Conservation (phyloP, 352 stramenopile species). For the Pythium pyrilobum region DNA sequence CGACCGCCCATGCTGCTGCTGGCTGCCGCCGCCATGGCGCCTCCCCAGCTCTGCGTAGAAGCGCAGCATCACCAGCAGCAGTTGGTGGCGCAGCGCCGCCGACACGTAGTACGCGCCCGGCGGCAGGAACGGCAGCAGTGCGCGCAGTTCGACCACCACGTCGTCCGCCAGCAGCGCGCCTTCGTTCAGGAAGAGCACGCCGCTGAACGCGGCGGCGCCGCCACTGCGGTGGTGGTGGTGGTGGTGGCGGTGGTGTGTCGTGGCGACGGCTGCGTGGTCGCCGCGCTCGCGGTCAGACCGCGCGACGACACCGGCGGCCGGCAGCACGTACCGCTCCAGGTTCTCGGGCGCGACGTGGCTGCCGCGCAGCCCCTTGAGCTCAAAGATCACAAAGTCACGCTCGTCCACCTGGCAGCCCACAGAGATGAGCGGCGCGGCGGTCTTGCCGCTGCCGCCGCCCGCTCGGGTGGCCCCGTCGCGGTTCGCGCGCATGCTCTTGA, state of each 20-base stretch:
- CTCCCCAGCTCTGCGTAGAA: slow-evolving; percentile 40
- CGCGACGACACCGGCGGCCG: too few species aligned
- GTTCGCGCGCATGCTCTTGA: slow-evolving; percentile 18
- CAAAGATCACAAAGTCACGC: slow-evolving; percentile 26
- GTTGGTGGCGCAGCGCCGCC: slow-evolving; percentile 28
- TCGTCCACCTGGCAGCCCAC: slow-evolving; percentile 37
- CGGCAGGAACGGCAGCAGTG: slow-evolving; percentile 39
- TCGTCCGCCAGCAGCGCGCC: slow-evolving; percentile 34
- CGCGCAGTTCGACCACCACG: slow-evolving; percentile 44
- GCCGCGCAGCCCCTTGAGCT: slow-evolving; percentile 21
- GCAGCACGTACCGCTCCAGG: slow-evolving; percentile 40
- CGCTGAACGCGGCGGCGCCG: background rate
- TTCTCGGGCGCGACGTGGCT: slow-evolving; percentile 27
- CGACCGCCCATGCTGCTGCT: background rate
- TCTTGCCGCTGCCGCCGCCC: background rate
- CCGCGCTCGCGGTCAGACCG: too few species aligned
- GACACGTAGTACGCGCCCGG: slow-evolving; percentile 48
- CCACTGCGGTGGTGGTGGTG: background rate
- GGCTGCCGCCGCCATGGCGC: background rate
- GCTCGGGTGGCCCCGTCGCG: background rate
- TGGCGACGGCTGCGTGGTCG: background rate
- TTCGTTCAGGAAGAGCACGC: slow-evolving; percentile 32
- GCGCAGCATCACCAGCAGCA: slow-evolving; percentile 46
- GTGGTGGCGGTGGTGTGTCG: background rate
- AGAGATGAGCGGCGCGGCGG: slow-evolving; percentile 22